These are phyloP conservation scores for Alternaria atra DNA, from an alignment of 2,329 filamentous ascomycete species.

Conservation along the genomic window DNA sequence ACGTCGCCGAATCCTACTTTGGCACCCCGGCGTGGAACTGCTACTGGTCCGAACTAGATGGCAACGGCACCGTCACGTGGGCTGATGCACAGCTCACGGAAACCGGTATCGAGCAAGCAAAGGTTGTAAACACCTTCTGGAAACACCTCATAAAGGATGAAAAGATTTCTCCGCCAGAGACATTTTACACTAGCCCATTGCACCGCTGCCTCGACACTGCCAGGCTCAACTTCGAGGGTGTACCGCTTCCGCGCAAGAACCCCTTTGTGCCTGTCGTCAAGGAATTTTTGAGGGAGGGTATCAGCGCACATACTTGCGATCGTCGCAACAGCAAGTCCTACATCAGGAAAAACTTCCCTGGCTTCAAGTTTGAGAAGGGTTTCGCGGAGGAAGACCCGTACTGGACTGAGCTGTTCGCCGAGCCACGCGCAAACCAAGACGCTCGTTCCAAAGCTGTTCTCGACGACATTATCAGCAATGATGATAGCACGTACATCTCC, in stretches of 20 bases:
- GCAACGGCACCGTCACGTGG: conserved; percentile 71
- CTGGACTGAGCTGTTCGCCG: conserved; percentile 60
- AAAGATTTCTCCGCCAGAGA: conserved; percentile 68
- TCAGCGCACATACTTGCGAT: conserved; percentile 75
- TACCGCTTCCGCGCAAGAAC: conserved; percentile 60
- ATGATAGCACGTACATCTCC: conserved; percentile 60
- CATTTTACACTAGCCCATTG: conserved; percentile 72
- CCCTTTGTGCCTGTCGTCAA: conserved; percentile 69
- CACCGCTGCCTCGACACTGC: conserved; percentile 71
- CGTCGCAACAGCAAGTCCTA: conserved; percentile 64
- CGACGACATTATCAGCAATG: conserved; percentile 62
- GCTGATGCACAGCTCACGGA: conserved; percentile 69
- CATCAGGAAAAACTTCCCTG: conserved; percentile 63
- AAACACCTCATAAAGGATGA: conserved; percentile 58
- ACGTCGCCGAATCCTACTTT: conserved; percentile 72
- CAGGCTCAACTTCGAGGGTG: conserved; percentile 65
- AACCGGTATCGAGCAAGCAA: conserved; percentile 65
- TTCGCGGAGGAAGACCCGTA: conserved; percentile 68
- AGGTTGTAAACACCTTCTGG: conserved; percentile 69
- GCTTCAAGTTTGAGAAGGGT: conserved; percentile 66
- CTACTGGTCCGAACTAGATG: conserved; percentile 72
- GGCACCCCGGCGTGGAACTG: conserved; percentile 75
- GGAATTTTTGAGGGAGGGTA: conserved; percentile 71
- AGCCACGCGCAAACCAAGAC: conserved; percentile 62
- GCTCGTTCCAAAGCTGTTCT: conserved; percentile 57